Base-by-base conservation (phyloP, 805 yeast genomes). In the Komagataella pastoris region DNA sequence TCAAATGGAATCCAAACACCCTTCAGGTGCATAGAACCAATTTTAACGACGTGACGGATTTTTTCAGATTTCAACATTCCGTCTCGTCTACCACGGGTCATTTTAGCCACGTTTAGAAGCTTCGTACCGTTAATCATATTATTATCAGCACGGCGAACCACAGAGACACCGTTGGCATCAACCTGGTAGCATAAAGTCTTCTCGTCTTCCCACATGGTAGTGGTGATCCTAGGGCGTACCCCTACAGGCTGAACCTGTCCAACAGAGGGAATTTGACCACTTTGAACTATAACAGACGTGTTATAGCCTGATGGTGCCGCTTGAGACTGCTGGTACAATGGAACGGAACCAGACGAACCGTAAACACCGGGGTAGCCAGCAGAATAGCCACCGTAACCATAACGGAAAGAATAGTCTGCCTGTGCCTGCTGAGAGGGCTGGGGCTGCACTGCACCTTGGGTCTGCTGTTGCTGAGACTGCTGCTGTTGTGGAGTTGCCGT, bases 1-100 rank as follows among this genome's bases (percentile, higher is more conserved):
- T 81, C 87, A 62, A 81, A 81, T 5, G 88, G 88, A 50, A 81
- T 81, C 88, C 88, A 81, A 44, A 81, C 88, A 48, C 88, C 88
- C 61, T 81, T 81, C 56, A 81, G 68, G 62, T 81, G 84, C 86
- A 81, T 81, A 14, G 83, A 77, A n/a, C 88, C 88, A 59, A 81
- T 81, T 62, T 81, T 81, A 36, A 81, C 86, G 47, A 81, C 88
- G 58, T 81, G 82, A 44, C 87, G 69, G 17, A 79, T 77, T 62
- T 81, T 81, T 62, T 81, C 88, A 51, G 76, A 72, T 62, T 81
- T 81, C 49, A 81, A 68, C 51, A 81, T 81, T 19, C 88, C 88
- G 63, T 81, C 88, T 61, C 88, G 68, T 52, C 87, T 70, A 44
- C 88, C 88, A 59, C 88, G 70, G 12, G 86, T 81, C 86, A 81